These are phyloP conservation scores for Sequoiadendron giganteum DNA, from an alignment of 75 land plant genomes.

Conservation along the genomic window DNA sequence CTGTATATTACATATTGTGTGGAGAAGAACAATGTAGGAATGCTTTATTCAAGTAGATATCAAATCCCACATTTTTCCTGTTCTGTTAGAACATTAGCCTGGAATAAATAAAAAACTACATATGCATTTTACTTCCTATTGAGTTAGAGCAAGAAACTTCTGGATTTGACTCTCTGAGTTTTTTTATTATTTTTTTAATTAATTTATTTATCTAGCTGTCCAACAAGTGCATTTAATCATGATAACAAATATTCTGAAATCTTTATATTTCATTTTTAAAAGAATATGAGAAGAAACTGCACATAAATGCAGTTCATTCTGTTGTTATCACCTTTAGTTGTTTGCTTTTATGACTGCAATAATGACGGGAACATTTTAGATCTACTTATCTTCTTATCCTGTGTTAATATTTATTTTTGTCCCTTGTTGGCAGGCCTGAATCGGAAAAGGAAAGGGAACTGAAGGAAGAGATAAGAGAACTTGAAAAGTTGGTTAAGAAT, in stretches of 20 bases:
- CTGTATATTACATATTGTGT: neutral
- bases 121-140: neutral
- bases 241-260: neutral
- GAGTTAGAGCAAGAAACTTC: too few species aligned
- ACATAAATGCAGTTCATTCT: neutral
- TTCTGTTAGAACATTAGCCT: neutral
- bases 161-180: too few species aligned
- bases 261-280: neutral
- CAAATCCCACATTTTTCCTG: neutral
- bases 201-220: neutral
- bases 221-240: neutral
- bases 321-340: neutral
- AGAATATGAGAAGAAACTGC: neutral
- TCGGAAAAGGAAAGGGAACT: conserved; percentile 2
- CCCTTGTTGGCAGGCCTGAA: neutral
- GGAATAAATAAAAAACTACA: neutral
- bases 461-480: neutral
- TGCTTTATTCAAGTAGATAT: neutral
- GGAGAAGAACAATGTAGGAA: neutral
- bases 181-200: too few species aligned
- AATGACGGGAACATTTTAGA: neutral
- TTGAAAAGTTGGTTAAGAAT: neutral
- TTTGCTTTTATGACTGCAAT: neutral
- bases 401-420: neutral
- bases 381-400: neutral